Base-by-base conservation (phyloP, 2,329 filamentous ascomycete species). In the Alternaria alternata region DNA sequence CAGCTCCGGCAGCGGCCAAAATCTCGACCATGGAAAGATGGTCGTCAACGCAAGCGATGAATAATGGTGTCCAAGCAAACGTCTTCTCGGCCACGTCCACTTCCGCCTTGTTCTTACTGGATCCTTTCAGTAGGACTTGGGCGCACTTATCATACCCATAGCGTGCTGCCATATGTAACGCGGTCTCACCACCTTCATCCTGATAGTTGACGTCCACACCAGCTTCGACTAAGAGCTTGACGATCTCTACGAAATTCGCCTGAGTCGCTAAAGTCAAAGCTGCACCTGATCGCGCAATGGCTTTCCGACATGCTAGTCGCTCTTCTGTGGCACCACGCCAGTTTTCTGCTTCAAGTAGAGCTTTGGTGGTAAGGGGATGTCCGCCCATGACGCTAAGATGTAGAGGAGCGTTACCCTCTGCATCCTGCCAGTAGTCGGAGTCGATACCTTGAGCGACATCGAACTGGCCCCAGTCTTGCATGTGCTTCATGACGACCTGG, bases 11-110 rank as follows among this genome's bases (percentile, higher is more conserved):
- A 49, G 90, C 86, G 41, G 96, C 86, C 5, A 99, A 84, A 24
- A 95, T 83, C 72, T 93, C 86, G 0, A 91, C 91, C 41, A 97
- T 87, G 0, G 85, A 80, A 11, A 93, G 78, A 65, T 93, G 90
- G 0, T 94, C 94, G 72, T 99, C 94, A 3, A 98, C 94, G 54
- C 91, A 92, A 9, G 94, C 92, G 65, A 97, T 91, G 73, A 97
- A 95, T 12, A 99, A 83, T n/a, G 95, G 92, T 1, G 95, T 97
- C 94, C 95, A 99, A 3, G 90, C 88, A 74, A 96, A 98, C 0
- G 91, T 90, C 54, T 90, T 91, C 74, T 99, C 95, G 0, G 86
- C 81, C 36, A 96, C 81, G 69, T 97, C 91, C 0, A 93, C 81
- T 63, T 97, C 82, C 0, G 89, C 89, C 72, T 89, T 92, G 68